Percentiles rank a stretch among this genome's conserved stretches.
Conservation (phyloP, 805 yeast genomes). For the Lipomyces kockii region DNA sequence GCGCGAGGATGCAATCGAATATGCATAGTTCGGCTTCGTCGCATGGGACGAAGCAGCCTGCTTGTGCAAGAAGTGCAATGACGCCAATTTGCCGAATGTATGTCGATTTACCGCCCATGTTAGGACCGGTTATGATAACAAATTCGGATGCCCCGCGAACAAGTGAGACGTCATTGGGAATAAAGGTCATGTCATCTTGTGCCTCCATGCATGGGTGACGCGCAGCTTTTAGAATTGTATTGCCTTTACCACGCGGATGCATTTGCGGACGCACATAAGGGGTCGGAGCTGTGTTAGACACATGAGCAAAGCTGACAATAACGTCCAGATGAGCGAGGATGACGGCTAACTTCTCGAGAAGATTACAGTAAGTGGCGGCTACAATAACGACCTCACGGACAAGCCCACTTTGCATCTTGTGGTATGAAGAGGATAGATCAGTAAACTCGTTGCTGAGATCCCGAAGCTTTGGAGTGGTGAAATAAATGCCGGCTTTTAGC, state of each 20-base stretch:
- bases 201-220: conserved; percentile 95
- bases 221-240: conserved; percentile 66
- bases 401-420: conserved; percentile 72
- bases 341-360: conserved; percentile 68
- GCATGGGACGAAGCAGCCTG: conserved; percentile 88
- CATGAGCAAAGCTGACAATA: conserved; percentile 81
- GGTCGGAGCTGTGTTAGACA: conserved; percentile 77
- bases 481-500: conserved; percentile 92
- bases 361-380: conserved; percentile 78
- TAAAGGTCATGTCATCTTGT: conserved; percentile 88
- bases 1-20: conserved; percentile 88
- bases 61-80: conserved; percentile 82
- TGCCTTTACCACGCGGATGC: conserved; percentile 53
- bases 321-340: conserved; percentile 81
- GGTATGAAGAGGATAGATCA: conserved; percentile 68
- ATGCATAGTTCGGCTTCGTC: conserved; percentile 75
- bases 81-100: conserved; percentile 90
- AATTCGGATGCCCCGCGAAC: conserved; percentile 65
- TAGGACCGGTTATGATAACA: conserved; percentile 89
- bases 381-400: conserved; percentile 83
- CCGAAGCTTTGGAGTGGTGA: conserved; percentile 72
- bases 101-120: conserved; percentile 97
- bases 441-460: conserved; percentile 63
- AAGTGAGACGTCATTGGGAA: conserved; percentile 84
- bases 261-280: conserved; percentile 79